Base-by-base conservation (phyloP, 208 protist species). In the Perkinsela sp. region DNA sequence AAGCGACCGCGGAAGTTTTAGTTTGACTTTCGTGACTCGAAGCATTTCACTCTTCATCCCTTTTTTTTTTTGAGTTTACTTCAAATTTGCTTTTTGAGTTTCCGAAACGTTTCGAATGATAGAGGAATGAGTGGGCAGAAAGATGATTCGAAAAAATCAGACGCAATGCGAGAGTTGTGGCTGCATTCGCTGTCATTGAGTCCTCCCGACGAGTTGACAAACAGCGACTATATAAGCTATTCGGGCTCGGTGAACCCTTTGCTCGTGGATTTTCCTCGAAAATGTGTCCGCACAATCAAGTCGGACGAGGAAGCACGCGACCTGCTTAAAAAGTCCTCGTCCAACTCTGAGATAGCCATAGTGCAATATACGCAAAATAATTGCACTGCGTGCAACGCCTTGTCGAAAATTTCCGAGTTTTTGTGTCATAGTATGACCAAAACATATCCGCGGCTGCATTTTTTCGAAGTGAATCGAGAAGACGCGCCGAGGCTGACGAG, bases 1-100 rank as follows among this genome's bases (percentile, higher is more conserved):
- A 90, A 80, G 69, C 85, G 95, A 48, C 75, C 78, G 15, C 77
- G 77, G 0, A 78, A 83, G 13, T 96, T 95, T 70, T 96, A 82
- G 78, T 6, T 57, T n/a, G 22, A 57, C n/a, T n/a, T n/a, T n/a
- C n/a, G n/a, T n/a, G n/a, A n/a, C n/a, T n/a, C n/a, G n/a, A n/a
- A n/a, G n/a, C n/a, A n/a, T n/a, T n/a, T n/a, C n/a, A n/a, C n/a
- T n/a, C n/a, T n/a, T n/a, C n/a, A n/a, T n/a, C n/a, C n/a, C n/a
- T n/a, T n/a, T n/a, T n/a, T n/a, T n/a, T n/a, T n/a, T n/a, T n/a
- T n/a, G n/a, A n/a, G n/a, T n/a, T n/a, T n/a, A n/a, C n/a, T n/a
- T n/a, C n/a, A n/a, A n/a, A n/a, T n/a, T n/a, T n/a, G n/a, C n/a
- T n/a, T n/a, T n/a, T n/a, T n/a, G n/a, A n/a, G n/a, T n/a, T n/a